phyloP scores from a whole-genome alignment of 129 eudicot species.

The Glebionis coronaria region DNA sequence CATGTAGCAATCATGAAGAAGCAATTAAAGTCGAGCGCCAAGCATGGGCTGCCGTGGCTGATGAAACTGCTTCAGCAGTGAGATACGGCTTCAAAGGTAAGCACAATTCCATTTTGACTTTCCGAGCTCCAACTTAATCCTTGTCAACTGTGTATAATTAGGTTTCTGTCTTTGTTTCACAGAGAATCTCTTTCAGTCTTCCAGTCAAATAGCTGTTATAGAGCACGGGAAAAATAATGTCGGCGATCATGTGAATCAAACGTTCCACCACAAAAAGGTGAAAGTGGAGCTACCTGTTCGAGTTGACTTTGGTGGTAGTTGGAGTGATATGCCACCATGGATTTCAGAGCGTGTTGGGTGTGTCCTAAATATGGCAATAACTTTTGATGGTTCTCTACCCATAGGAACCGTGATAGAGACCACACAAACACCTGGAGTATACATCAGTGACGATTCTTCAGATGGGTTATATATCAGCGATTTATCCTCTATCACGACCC shows the following conservation, averaged over 20 bases:
- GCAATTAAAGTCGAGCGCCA: constrained; percentile 54
- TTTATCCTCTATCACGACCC: constrained; percentile 53
- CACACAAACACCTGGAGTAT: constrained; percentile 45
- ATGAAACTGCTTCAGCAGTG: constrained; percentile 96
- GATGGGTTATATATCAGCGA: constrained; percentile 50
- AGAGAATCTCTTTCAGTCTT: constrained; percentile 59
- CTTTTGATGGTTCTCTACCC: constrained; percentile 68
- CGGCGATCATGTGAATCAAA: constrained; percentile 15
- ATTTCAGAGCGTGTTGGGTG: constrained; percentile 97
- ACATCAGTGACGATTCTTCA: constrained; percentile 59
- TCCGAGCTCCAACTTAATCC: neutral
- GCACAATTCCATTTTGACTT: constrained; percentile 5
- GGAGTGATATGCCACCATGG: constrained; percentile 99
- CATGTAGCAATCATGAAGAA: too few species aligned
- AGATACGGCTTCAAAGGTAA: constrained; percentile 90
- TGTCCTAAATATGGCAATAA: constrained; percentile 92
- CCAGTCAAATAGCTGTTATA: constrained; percentile 23
- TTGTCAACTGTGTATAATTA: neutral
- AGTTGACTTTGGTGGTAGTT: constrained; percentile 95
- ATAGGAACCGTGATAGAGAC: constrained; percentile 77
- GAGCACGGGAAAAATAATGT: constrained; percentile 24
- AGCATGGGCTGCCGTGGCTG: constrained; percentile 93
- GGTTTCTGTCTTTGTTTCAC: constrained; percentile 26
- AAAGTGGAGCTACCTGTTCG: constrained; percentile 96
- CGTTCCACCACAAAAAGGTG: constrained; percentile 44